Evolutionary conservation across 305 asterid genomes (phyloP).

Genomic region (Lippia alba): DNA sequence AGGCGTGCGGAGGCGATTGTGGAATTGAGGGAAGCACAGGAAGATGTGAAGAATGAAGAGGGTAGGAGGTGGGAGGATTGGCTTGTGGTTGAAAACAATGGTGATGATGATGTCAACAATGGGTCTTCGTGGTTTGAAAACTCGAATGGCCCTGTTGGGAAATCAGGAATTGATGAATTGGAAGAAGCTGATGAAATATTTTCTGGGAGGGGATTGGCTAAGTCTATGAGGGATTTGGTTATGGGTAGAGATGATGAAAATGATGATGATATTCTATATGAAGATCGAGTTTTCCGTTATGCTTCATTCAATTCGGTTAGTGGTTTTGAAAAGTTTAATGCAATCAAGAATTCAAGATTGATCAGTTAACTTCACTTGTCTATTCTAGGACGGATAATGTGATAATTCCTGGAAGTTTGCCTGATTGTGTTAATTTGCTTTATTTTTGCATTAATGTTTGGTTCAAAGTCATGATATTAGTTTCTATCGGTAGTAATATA

Average conservation of each 20-base stretch:
- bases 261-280: conserved; percentile 89
- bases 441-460: not conserved
- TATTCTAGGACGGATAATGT: not conserved
- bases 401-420: not conserved
- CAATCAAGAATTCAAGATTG: not conserved
- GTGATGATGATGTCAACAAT: conserved; percentile 42
- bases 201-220: conserved; percentile 78
- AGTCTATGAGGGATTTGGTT: conserved; percentile 75
- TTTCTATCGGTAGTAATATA: conserved; percentile 6
- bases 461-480: not conserved
- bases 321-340: conserved; percentile 30
- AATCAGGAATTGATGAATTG: conserved; percentile 44
- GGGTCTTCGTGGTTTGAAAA: conserved; percentile 67
- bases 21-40: conserved; percentile 93
- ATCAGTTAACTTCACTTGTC: conserved; percentile 2
- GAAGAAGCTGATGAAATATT: conserved; percentile 58
- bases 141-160: conserved; percentile 50
- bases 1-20: conserved; percentile 91
- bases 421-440: not conserved
- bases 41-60: conserved; percentile 83
- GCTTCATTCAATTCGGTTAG: conserved; percentile 92
- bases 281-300: conserved; percentile 88
- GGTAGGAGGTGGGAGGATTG: conserved; percentile 95
- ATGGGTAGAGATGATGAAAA: conserved; percentile 88
- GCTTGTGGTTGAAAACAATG: conserved; percentile 64